Base-by-base conservation (phyloP, 1,139 yeast species). In the Scheffersomyces titani region DNA sequence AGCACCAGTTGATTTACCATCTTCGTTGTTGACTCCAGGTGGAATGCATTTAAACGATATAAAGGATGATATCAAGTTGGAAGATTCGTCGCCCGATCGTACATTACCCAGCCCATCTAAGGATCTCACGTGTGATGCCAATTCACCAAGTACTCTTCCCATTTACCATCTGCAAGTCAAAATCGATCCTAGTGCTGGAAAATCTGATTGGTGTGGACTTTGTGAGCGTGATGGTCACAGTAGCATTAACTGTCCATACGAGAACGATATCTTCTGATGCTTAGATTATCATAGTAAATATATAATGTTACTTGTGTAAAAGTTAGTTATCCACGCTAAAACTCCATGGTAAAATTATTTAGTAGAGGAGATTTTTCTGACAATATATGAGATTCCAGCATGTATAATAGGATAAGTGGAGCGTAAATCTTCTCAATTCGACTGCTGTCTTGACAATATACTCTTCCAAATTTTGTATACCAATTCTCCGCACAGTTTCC, bases 171-270 rank as follows among this genome's bases (percentile, higher is more conserved):
- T 92, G 0, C 72, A 72, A 3, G 65, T 63, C 1, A 77, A 77
- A 46, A 67, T 76, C 2, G 97, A 91, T 67, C 89, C 94, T 0
- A 81, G 93, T 5, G 85, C 85, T 0, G 97, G 97, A 1, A 81
- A 92, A 52, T 77, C 75, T 21, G 81, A 86, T 63, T 93, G 97
- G 97, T 93, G 98, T 74, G 97, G 97, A 0, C 78, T 92, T 54
- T 93, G 98, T 74, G 98, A 93, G 71, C 77, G 92, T 56, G 88
- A 85, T 54, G 98, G 98, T 0, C 98, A 93, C 68, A 89, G 86
- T 56, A 88, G 96, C 62, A 78, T 87, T 50, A 91, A 91, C 57
- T 93, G 98, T 73, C 98, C 98, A 0, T 91, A 84, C 67, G 97
- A 90, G 65, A 85, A 84, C 61, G 89, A 85, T 57, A 72, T 80